Evolutionary conservation across 345 rosid genomes (phyloP).

Genomic region (Rhodomyrtus tomentosa): DNA sequence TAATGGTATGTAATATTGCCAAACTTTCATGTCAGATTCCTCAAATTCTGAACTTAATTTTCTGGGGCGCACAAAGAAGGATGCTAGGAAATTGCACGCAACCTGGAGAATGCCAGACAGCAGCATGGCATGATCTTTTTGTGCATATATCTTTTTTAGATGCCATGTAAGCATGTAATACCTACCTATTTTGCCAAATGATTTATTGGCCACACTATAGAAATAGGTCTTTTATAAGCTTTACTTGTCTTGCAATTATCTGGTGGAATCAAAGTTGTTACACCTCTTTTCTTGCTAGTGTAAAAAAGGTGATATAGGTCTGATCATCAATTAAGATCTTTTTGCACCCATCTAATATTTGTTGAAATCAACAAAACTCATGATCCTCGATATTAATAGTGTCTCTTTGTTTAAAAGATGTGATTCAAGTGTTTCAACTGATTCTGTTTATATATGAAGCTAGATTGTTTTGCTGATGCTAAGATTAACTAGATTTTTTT

Average conservation of each 20-base stretch:
- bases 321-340: not conserved
- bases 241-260: not conserved
- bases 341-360: not conserved
- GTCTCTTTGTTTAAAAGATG: not conserved
- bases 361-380: not conserved
- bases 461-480: not conserved
- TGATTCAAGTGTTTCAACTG: not conserved
- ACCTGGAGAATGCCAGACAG: not conserved
- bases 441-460: not conserved
- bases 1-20: not conserved
- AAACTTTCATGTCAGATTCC: not conserved
- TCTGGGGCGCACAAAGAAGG: not conserved
- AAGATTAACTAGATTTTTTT: not conserved
- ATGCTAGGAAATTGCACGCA: not conserved
- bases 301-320: not conserved
- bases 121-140: not conserved
- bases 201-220: not conserved
- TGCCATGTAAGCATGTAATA: not conserved
- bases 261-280: not conserved
- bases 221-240: not conserved
- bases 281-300: not conserved
- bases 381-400: not conserved
- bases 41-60: not conserved
- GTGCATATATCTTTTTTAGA: not conserved
- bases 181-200: not conserved